Evolutionary conservation across 1,284 basidiomycete genomes (phyloP), one percentile per base, ranked within the genome.

Genomic region (Sporisorium sorghi): DNA sequence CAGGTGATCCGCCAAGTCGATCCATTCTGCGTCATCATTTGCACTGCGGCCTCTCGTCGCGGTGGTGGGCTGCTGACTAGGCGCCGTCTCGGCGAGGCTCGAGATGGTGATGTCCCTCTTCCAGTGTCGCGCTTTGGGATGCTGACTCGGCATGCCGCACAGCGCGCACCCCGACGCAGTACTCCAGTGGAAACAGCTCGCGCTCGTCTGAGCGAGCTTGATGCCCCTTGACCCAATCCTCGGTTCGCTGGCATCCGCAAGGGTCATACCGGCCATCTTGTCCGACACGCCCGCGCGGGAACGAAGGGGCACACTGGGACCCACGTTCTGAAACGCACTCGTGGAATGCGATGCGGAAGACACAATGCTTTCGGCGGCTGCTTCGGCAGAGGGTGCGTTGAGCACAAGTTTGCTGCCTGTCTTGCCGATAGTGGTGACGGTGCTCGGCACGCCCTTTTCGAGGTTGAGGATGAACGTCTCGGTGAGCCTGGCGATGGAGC

Each of bases 331-430:
- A n/a, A 76, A 76, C 2, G 17, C 47, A 5, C 39, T 47, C 28
- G 59, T 68, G 8, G 58, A 61, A 11, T 55, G 23, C 11, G 42
- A 14, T 11, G 42, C 40, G 50, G 43, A 17, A n/a, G 42, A 17
- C 17, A 9, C 44, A 48, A 50, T 40, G 19, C 19, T 21, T 21
- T n/a, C 35, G 3, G 39, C 44, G 2, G 39, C 37, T n/a, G 37
- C 48, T 4, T 21, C 11, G 5, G 37, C n/a, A 10, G 39, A 15
- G 28, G 57, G 5, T 9, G 26, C 39, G 54, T 66, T 61, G 50
- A 80, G 68, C 0, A 83, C 77, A n/a, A 83, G 73, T 69, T 83
- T 83, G 52, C 62, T 61, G 3, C 76, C 78, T 15, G 80, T 82
- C 37, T 72, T 71, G 4, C 69, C 74, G 37, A 83, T 76, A 2